Percentiles rank a stretch among this genome's conserved stretches.
Evolutionary conservation across 805 yeast genomes (phyloP).

Genomic region (Zygotorulaspora sp.): DNA sequence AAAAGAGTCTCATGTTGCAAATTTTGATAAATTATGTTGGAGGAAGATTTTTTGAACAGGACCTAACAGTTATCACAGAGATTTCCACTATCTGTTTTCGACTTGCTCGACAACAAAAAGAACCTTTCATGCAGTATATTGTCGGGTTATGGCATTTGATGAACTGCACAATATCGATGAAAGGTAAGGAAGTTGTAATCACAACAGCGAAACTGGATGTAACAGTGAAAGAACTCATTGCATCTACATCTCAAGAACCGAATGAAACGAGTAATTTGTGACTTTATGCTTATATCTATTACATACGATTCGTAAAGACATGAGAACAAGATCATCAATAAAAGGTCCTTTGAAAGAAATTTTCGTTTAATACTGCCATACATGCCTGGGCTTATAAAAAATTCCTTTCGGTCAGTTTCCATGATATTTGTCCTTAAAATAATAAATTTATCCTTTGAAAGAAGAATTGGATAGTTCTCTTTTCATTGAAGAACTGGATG

Average conservation of each 20-base stretch:
- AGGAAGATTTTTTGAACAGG: slow-evolving; percentile 30
- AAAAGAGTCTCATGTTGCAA: slow-evolving; percentile 27
- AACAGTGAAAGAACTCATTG: slow-evolving; percentile 14
- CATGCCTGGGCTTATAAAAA: no score
- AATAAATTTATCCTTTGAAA: slow-evolving; percentile 4
- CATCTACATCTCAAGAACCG: no score
- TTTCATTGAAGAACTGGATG: slow-evolving; percentile 6
- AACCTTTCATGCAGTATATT: slow-evolving; percentile 23
- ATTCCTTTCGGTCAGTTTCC: no score
- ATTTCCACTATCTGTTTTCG: slow-evolving; percentile 30
- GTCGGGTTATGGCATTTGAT: slow-evolving; percentile 33
- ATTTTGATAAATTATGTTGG: slow-evolving; percentile 31
- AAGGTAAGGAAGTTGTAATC: slow-evolving; percentile 28
- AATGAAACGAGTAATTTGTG: no score
- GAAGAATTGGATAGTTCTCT: slow-evolving; percentile 1
- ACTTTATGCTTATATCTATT: no score
- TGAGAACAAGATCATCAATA: no score
- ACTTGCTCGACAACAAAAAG: slow-evolving; percentile 22
- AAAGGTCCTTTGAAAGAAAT: no score
- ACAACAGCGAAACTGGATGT: slow-evolving; percentile 26
- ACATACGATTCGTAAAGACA: no score
- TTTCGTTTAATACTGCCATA: no score
- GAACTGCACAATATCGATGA: slow-evolving; percentile 33
- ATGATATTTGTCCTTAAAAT: no score
- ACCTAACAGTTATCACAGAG: slow-evolving; percentile 23